Conservation (phyloP, 768 basidiomycete genomes). For the Hygrophoropsis aurantiaca region DNA sequence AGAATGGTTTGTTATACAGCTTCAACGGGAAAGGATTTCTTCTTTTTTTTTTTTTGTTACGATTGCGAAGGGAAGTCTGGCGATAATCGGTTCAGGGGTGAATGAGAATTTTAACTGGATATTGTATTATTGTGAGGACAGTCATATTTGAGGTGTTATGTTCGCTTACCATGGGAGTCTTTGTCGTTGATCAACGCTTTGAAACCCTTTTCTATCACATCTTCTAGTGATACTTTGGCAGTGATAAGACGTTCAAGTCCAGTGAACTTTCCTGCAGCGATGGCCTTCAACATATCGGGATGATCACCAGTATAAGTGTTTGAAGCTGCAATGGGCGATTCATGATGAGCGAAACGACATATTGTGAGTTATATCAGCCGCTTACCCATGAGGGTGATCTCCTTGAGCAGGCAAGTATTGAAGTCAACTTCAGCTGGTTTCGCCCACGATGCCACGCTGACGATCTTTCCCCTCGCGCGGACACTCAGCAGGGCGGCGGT, state of each 20-base stretch:
- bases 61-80: no score
- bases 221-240: slow-evolving; percentile 38
- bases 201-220: slow-evolving; percentile 44
- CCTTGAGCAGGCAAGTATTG: slow-evolving; percentile 35
- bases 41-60: no score
- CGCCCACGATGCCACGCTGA: slow-evolving; percentile 47
- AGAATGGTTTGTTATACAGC: no score
- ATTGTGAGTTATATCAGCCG: neutral
- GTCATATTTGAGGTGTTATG: neutral
- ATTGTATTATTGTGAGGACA: neutral
- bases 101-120: slow-evolving; percentile 40
- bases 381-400: slow-evolving; percentile 39
- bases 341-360: neutral
- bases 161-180: slow-evolving; percentile 37
- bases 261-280: slow-evolving; percentile 37
- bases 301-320: slow-evolving; percentile 40
- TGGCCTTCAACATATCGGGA: slow-evolving; percentile 37
- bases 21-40: no score
- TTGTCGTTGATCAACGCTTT: slow-evolving; percentile 39
- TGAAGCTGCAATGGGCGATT: slow-evolving; percentile 22
- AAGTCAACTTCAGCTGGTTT: slow-evolving; percentile 32
- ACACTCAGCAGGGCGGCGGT: slow-evolving; percentile 36
- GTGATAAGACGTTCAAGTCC: slow-evolving; percentile 44
- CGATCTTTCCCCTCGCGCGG: slow-evolving; percentile 36
- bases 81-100: slow-evolving; percentile 12